These are phyloP conservation scores for Mycoemilia scoparia DNA, from an alignment of 192 early-diverging fungal species.

Conservation along the genomic window DNA sequence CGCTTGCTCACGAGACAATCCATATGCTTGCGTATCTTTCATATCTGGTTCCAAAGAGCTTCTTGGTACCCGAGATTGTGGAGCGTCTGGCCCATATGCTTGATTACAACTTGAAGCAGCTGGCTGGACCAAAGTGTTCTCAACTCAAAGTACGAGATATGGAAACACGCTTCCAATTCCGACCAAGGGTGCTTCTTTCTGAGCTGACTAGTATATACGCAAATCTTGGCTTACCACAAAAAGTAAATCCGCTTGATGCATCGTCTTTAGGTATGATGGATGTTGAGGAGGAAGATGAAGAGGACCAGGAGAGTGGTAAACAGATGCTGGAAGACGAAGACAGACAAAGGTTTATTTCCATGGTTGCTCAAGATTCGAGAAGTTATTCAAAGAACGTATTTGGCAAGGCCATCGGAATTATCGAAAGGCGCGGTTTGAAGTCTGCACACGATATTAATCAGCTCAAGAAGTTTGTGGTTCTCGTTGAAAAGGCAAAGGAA, in stretches of 20 bases:
- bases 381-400: slow-evolving; percentile 68
- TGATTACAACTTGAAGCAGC: slow-evolving; percentile 74
- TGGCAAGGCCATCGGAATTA: slow-evolving; percentile 46
- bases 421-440: slow-evolving; percentile 48
- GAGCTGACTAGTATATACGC: slow-evolving; percentile 75
- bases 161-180: slow-evolving; percentile 76
- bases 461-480: slow-evolving; percentile 47
- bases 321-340: no score
- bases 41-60: slow-evolving; percentile 56
- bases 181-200: slow-evolving; percentile 60
- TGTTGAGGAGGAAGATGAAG: neutral
- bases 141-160: slow-evolving; percentile 55
- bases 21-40: slow-evolving; percentile 81
- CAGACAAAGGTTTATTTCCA: slow-evolving; percentile 50
- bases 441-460: slow-evolving; percentile 35
- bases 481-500: slow-evolving; percentile 51
- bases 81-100: slow-evolving; percentile 93
- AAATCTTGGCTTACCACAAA: slow-evolving; percentile 34
- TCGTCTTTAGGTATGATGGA: no score
- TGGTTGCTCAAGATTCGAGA: slow-evolving; percentile 70
- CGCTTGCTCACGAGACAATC: slow-evolving; percentile 80
- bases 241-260: no score
- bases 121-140: slow-evolving; percentile 83
- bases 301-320: slow-evolving; percentile 6
- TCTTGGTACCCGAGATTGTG: slow-evolving; percentile 78